These are phyloP conservation scores for Fusarium hainanense DNA, from an alignment of 2,329 filamentous ascomycete genomes.

Conservation along the genomic window DNA sequence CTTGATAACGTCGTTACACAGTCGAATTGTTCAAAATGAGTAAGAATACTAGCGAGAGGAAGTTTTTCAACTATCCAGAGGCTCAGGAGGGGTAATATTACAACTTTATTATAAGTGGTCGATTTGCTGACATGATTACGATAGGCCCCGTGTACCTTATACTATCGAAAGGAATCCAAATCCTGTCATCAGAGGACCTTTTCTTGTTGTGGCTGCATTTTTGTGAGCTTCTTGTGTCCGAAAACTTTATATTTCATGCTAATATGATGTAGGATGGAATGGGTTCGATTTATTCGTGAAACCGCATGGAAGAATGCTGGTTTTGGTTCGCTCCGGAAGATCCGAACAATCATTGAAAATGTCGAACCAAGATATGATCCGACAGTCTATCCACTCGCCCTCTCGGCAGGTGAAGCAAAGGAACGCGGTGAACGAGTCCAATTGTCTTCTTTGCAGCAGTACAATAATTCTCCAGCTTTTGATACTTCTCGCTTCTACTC, in stretches of 20 bases:
- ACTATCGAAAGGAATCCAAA: conserved; percentile 29
- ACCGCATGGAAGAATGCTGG: conserved; percentile 69
- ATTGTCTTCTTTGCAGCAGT: not conserved
- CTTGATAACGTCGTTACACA: not conserved
- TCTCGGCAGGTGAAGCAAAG: conserved; percentile 58
- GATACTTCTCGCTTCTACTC: conserved; percentile 49
- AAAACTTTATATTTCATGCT: not conserved
- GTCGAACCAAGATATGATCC: conserved; percentile 61
- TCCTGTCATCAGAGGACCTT: conserved; percentile 28
- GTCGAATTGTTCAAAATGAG: conserved; percentile 6
- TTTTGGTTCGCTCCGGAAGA: conserved; percentile 67
- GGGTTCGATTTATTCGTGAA: conserved; percentile 39
- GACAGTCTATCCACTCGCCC: conserved; percentile 55
- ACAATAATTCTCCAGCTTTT: conserved; percentile 50
- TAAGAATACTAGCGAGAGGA: not conserved
- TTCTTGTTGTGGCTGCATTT: conserved; percentile 35
- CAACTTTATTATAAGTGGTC: not conserved
- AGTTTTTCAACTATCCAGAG: conserved; percentile 40
- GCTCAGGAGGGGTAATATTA: conserved; percentile 32
- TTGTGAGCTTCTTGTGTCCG: not conserved
- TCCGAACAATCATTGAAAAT: conserved; percentile 62
- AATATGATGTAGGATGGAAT: conserved; percentile 40
- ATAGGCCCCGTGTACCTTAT: conserved; percentile 36
- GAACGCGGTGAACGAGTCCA: conserved; percentile 10
- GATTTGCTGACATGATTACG: conserved; percentile 24